Conservation (phyloP, 805 yeast genomes). For the Groenewaldozyma salmanticensis region DNA sequence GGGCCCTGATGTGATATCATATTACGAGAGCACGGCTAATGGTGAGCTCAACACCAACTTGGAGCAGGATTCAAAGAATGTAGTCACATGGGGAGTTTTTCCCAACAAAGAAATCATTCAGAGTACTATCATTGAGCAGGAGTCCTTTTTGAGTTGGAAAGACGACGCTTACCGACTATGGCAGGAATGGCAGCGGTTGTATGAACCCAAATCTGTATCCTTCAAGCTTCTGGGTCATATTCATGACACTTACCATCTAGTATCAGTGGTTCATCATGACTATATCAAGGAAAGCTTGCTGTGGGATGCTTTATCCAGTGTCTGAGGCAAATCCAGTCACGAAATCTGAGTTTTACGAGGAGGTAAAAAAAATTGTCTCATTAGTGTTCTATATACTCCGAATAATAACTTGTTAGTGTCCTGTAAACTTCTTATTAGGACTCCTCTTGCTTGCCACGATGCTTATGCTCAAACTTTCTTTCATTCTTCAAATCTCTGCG, state of each 20-base stretch:
- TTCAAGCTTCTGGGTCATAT: slow-evolving; percentile 52
- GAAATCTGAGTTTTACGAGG: too few species aligned
- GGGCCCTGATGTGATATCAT: slow-evolving; percentile 46
- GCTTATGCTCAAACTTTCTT: background rate
- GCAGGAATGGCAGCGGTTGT: slow-evolving; percentile 84
- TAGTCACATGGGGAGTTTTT: slow-evolving; percentile 98
- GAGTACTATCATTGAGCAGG: slow-evolving; percentile 85
- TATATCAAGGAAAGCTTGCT: slow-evolving; percentile 61
- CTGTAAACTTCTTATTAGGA: too few species aligned
- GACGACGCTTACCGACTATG: slow-evolving; percentile 91
- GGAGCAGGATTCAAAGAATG: slow-evolving; percentile 45
- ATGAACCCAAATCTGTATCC: slow-evolving; percentile 44
- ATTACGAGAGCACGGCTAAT: slow-evolving; percentile 58
- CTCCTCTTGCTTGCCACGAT: too few species aligned
- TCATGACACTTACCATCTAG: slow-evolving; percentile 56
- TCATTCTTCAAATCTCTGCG: slow-evolving; percentile 1
- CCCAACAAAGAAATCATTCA: slow-evolving; percentile 83
- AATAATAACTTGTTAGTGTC: too few species aligned
- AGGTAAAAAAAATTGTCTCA: too few species aligned
- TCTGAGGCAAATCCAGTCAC: too few species aligned
- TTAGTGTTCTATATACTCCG: too few species aligned
- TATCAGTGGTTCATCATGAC: slow-evolving; percentile 84
- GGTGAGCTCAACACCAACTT: slow-evolving; percentile 56
- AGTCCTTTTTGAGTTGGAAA: slow-evolving; percentile 90
- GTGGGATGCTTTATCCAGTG: slow-evolving; percentile 43